Evolutionary conservation across 2,329 filamentous ascomycete genomes (phyloP).

Genomic region (Aspergillus sp.): DNA sequence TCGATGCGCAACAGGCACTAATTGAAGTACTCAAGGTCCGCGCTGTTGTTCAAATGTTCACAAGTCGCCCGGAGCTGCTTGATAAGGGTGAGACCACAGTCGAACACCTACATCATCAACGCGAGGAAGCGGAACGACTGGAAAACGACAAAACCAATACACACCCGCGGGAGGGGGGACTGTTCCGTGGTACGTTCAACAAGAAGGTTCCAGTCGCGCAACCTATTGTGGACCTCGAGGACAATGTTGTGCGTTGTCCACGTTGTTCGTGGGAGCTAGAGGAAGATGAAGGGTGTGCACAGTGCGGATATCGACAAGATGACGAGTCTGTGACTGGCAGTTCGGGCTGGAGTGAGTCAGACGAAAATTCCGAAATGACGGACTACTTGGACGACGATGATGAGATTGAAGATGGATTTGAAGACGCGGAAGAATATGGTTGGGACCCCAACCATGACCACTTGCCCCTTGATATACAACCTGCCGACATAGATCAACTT

Average conservation of each 20-base stretch:
- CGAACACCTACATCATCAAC: conserved; percentile 60
- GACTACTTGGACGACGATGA: conserved; percentile 38
- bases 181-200: conserved; percentile 65
- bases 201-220: conserved; percentile 29
- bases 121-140: conserved; percentile 61
- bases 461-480: conserved; percentile 16
- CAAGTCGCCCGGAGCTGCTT: conserved; percentile 60
- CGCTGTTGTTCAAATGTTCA: conserved; percentile 65
- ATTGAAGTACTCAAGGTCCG: conserved; percentile 52
- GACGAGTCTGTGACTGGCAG: conserved; percentile 41
- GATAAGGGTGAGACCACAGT: conserved; percentile 64
- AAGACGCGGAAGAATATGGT: conserved; percentile 30
- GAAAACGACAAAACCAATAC: conserved; percentile 61
- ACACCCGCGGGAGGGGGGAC: conserved; percentile 54
- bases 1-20: background rate
- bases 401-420: conserved; percentile 34
- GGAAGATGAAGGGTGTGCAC: conserved; percentile 56
- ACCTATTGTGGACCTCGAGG: conserved; percentile 58
- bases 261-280: conserved; percentile 65
- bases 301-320: conserved; percentile 58
- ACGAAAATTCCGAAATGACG: conserved; percentile 45
- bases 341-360: conserved; percentile 48
- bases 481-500: conserved; percentile 17
- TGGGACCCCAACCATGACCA: conserved; percentile 19
- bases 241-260: conserved; percentile 65